Conservation (phyloP, 2,329 filamentous ascomycete genomes). For the Apiospora malaysiana region DNA sequence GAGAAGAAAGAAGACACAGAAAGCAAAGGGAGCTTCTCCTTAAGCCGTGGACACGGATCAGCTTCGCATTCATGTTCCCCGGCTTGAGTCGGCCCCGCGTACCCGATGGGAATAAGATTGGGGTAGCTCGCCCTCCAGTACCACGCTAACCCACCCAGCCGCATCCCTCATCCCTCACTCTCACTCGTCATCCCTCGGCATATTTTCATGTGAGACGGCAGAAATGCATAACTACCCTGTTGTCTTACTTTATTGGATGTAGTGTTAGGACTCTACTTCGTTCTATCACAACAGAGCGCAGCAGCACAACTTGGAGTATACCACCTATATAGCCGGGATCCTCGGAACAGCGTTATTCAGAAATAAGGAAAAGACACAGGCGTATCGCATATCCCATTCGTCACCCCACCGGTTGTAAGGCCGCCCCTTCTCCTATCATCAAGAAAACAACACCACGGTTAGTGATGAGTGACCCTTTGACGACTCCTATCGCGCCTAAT, state of each 20-base stretch:
- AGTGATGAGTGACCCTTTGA: constrained; percentile 13
- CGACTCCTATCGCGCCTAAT: constrained; percentile 20
- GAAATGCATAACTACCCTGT: not conserved
- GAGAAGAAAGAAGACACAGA: not conserved
- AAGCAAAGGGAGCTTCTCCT: not conserved
- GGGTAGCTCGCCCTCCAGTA: not conserved
- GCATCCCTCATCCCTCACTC: not conserved
- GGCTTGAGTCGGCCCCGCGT: constrained; percentile 16
- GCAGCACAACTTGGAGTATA: not conserved
- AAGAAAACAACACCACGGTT: constrained; percentile 5
- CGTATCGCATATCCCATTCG: constrained; percentile 18
- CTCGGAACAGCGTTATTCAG: not conserved
- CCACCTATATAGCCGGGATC: constrained; percentile 11
- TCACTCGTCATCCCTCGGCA: not conserved
- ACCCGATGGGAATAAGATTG: not conserved
- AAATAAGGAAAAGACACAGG: constrained; percentile 16
- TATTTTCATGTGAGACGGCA: constrained; percentile 13
- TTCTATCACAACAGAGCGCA: not conserved
- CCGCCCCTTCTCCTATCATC: constrained; percentile 4
- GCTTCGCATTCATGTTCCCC: constrained; percentile 16
- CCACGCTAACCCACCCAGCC: not conserved
- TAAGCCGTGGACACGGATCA: constrained; percentile 1
- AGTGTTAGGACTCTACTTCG: not conserved
- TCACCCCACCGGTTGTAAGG: not conserved
- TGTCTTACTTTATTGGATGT: not conserved